These are phyloP conservation scores for Candida suzukii DNA, from an alignment of 805 yeast species.

Conservation along the genomic window DNA sequence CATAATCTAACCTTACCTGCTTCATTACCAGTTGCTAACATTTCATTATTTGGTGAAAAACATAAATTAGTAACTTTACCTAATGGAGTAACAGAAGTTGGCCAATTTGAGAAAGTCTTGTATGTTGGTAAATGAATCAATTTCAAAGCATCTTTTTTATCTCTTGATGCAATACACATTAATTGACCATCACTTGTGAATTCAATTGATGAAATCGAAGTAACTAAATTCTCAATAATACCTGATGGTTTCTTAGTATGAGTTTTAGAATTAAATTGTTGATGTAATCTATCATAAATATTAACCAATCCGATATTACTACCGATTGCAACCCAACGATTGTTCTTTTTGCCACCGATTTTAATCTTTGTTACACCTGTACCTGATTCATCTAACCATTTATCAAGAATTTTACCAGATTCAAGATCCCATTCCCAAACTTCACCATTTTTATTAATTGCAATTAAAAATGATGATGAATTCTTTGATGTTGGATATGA, in stretches of 20 bases:
- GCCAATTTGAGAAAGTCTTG: constrained; percentile 90
- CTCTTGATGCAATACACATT: constrained; percentile 77
- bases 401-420: constrained; percentile 42
- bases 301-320: constrained; percentile 84
- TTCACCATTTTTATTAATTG: constrained; percentile 72
- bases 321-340: constrained; percentile 86
- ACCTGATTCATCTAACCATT: constrained; percentile 86
- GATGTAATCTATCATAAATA: constrained; percentile 55
- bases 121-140: constrained; percentile 84
- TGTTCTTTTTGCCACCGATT: constrained; percentile 53
- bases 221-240: constrained; percentile 71
- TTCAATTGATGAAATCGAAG: constrained; percentile 64
- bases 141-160: constrained; percentile 77
- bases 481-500: constrained; percentile 31
- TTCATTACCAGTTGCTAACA: constrained; percentile 86
- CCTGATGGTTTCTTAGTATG: constrained; percentile 43
- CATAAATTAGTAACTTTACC: constrained; percentile 84
- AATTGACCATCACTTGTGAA: constrained; percentile 89
- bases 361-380: constrained; percentile 74
- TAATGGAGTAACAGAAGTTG: constrained; percentile 91
- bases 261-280: constrained; percentile 12
- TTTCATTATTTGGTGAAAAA: constrained; percentile 75
- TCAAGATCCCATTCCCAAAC: constrained; percentile 77
- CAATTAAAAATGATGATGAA: constrained; percentile 42
- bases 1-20: constrained; percentile 86